Evolutionary conservation across 345 rosid genomes (phyloP).

Genomic region (Aquilaria malaccensis): DNA sequence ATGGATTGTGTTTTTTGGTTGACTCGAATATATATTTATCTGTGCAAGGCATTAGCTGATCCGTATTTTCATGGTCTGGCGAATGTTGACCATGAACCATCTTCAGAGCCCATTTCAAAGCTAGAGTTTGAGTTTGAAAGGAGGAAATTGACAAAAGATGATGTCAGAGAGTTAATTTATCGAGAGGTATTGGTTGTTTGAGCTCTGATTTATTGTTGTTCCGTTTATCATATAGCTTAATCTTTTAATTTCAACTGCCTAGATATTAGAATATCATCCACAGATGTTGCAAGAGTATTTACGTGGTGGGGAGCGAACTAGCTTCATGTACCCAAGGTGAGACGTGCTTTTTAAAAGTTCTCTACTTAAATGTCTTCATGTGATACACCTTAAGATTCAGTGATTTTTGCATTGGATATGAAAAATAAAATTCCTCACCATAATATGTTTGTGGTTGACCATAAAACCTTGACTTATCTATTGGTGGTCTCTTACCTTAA

Average conservation of each 20-base stretch:
- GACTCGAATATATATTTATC: constrained; percentile 3
- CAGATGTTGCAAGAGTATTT: constrained; percentile 87
- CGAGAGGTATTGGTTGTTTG: constrained; percentile 54
- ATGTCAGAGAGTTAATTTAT: constrained; percentile 85
- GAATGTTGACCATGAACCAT: constrained; percentile 77
- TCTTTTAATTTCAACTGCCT: constrained; percentile 14
- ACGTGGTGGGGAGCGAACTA: constrained; percentile 86
- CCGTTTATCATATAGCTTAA: constrained; percentile 1
- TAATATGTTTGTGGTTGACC: no score
- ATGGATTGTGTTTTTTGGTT: constrained; percentile 1
- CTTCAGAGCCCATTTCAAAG: constrained; percentile 77
- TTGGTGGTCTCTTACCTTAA: no score
- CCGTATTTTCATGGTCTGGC: constrained; percentile 75
- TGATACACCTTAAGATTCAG: no score
- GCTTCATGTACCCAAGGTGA: constrained; percentile 92
- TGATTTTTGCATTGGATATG: no score
- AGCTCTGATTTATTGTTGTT: constrained; percentile 2
- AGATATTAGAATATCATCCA: constrained; percentile 92
- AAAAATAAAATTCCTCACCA: no score
- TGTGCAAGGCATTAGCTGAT: constrained; percentile 69
- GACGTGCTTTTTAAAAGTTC: neutral
- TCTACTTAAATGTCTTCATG: no score
- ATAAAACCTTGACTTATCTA: no score
- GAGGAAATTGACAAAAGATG: constrained; percentile 81
- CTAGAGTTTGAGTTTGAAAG: constrained; percentile 95